Evolutionary conservation across 805 yeast genomes (phyloP).

Genomic region (Saccharomycopsis olivae): DNA sequence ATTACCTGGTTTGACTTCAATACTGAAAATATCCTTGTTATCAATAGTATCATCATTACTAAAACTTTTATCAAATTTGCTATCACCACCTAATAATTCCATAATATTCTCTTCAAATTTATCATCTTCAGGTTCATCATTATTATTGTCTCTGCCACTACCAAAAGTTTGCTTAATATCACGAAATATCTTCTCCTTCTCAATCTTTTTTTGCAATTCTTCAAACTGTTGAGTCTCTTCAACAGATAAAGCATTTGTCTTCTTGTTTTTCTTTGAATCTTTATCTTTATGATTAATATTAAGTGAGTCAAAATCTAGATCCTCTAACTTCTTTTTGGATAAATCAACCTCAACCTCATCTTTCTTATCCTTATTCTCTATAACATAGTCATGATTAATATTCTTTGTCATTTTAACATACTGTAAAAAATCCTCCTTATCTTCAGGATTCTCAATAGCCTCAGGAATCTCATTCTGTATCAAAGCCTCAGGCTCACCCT

Average conservation of each 20-base stretch:
- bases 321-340: constrained; percentile 8
- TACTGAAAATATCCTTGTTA: not conserved
- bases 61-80: not conserved
- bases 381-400: constrained; percentile 1
- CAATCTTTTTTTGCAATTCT: constrained; percentile 20
- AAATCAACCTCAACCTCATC: too few relatives aligned
- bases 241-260: constrained; percentile 18
- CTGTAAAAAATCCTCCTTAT: not conserved
- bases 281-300: not conserved
- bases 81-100: not conserved
- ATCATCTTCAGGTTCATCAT: not conserved
- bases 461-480: too few relatives aligned
- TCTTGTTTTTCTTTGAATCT: constrained; percentile 4
- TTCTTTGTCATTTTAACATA: constrained; percentile 13
- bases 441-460: not conserved
- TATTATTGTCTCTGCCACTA: not conserved
- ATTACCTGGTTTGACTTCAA: not conserved
- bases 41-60: not conserved
- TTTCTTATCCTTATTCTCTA: not conserved
- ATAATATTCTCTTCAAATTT: not conserved
- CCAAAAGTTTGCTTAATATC: constrained; percentile 17
- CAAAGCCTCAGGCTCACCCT: too few relatives aligned
- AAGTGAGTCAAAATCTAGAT: constrained; percentile 2
- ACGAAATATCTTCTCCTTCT: constrained; percentile 20
- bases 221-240: constrained; percentile 21